Conservation (phyloP, 805 yeast species). For the Kluyveromyces nonfermentans region DNA sequence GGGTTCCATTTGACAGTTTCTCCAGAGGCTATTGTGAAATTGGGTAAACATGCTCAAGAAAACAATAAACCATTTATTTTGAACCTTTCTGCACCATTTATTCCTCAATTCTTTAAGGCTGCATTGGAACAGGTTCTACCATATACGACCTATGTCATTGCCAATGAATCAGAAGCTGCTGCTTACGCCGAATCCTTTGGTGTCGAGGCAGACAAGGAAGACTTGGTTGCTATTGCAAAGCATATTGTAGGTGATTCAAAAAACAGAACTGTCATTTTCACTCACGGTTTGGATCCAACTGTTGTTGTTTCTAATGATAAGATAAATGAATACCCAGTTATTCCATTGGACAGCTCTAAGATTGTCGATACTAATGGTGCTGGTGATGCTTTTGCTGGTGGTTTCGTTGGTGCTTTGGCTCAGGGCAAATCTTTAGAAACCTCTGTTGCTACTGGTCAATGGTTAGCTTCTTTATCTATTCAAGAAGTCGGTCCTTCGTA, state of each 20-base stretch:
- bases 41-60: slow-evolving; percentile 89
- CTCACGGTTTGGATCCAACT: slow-evolving; percentile 93
- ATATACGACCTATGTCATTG: slow-evolving; percentile 84
- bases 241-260: slow-evolving; percentile 51
- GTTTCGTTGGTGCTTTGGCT: slow-evolving; percentile 84
- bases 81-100: slow-evolving; percentile 95
- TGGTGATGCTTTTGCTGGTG: slow-evolving; percentile 97
- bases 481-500: slow-evolving; percentile 92
- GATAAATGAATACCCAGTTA: slow-evolving; percentile 51
- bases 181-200: slow-evolving; percentile 85
- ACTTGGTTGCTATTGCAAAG: slow-evolving; percentile 72
- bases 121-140: slow-evolving; percentile 72
- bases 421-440: slow-evolving; percentile 55
- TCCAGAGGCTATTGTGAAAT: slow-evolving; percentile 81
- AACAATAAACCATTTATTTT: slow-evolving; percentile 67
- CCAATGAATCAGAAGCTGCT: slow-evolving; percentile 96
- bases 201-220: slow-evolving; percentile 37
- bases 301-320: slow-evolving; percentile 56
- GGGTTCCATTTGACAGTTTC: slow-evolving; percentile 99
- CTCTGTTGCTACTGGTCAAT: slow-evolving; percentile 78
- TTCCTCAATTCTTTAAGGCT: slow-evolving; percentile 91
- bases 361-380: slow-evolving; percentile 96
- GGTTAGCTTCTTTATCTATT: slow-evolving; percentile 89
- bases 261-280: slow-evolving; percentile 82
- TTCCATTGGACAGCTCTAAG: slow-evolving; percentile 53